A percentile compares a stretch with the other conserved stretches of the same genome.
phyloP scores from a whole-genome alignment of 495 filamentous ascomycete species.

The Tetracladium setigerum region DNA sequence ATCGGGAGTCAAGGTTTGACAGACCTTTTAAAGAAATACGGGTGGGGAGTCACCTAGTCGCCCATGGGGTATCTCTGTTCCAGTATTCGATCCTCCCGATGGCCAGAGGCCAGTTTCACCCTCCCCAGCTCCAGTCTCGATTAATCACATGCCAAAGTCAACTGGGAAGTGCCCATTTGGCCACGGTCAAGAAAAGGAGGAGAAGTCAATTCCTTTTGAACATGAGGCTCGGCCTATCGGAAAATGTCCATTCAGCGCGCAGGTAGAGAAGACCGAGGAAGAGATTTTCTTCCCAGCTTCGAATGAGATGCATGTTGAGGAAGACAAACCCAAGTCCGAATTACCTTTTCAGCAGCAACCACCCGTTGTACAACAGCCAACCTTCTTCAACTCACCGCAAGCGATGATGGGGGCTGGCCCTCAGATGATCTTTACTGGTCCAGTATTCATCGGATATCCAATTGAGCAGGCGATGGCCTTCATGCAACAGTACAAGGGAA shows the following conservation, averaged over 20 bases:
- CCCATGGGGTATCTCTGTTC: conserved; percentile 85
- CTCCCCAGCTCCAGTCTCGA: conserved; percentile 33
- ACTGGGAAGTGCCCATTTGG: conserved; percentile 44
- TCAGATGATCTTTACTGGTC: conserved; percentile 74
- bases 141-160: conserved; percentile 29
- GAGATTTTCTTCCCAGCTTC: background rate
- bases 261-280: background rate
- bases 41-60: conserved; percentile 84
- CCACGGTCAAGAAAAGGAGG: conserved; percentile 24
- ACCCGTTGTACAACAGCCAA: conserved; percentile 7
- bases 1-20: conserved; percentile 62
- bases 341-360: conserved; percentile 3
- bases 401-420: conserved; percentile 22
- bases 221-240: background rate
- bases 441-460: conserved; percentile 83
- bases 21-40: conserved; percentile 73
- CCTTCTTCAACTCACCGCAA: conserved; percentile 16
- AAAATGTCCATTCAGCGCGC: conserved; percentile 12
- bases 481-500: conserved; percentile 44
- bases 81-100: conserved; percentile 25
- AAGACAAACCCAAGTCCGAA: background rate
- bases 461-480: conserved; percentile 68
- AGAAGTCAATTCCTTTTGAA: background rate
- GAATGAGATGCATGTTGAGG: background rate
- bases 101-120: conserved; percentile 32